phyloP scores from a whole-genome alignment of 179 eudicot genomes.

The Beta macrorhiza region DNA sequence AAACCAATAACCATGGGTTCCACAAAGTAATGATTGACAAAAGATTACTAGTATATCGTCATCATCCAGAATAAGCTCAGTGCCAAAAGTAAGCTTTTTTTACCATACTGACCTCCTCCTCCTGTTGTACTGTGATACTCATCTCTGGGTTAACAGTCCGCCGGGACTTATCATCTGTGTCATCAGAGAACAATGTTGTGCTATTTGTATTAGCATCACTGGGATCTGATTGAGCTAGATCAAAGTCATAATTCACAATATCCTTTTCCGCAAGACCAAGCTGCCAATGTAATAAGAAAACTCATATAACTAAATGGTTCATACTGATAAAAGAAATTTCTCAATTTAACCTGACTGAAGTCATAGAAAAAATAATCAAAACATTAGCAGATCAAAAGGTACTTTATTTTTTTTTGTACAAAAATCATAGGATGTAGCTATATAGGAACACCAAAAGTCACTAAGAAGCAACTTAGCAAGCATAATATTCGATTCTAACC shows the following conservation, averaged over 20 bases:
- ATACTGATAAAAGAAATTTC: background rate
- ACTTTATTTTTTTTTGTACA: background rate
- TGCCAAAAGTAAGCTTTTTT: background rate
- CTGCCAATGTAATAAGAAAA: slow-evolving; percentile 44
- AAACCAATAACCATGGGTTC: background rate
- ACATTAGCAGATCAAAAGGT: background rate
- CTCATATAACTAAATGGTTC: slow-evolving; percentile 9
- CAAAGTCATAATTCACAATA: slow-evolving; percentile 70
- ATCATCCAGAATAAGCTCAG: background rate
- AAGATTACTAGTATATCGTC: background rate
- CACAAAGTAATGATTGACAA: background rate
- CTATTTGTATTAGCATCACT: slow-evolving; percentile 97
- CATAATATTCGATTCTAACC: slow-evolving; percentile 40
- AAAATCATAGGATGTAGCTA: background rate
- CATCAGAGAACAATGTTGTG: slow-evolving; percentile 90
- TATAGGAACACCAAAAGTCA: slow-evolving; percentile 14
- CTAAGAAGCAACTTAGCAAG: slow-evolving; percentile 9
- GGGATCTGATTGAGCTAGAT: slow-evolving; percentile 73
- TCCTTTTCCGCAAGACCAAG: slow-evolving; percentile 94
- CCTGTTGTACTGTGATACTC: slow-evolving; percentile 48
- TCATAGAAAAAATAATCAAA: slow-evolving; percentile 14
- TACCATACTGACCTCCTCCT: slow-evolving; percentile 54
- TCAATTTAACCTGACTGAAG: background rate
- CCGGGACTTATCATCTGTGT: slow-evolving; percentile 82
- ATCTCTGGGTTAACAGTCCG: slow-evolving; percentile 63